Evolutionary conservation across 371 early-diverging fungal genomes (phyloP), one percentile per base, ranked within the genome.

Genomic region (Chytridium lagenaria): DNA sequence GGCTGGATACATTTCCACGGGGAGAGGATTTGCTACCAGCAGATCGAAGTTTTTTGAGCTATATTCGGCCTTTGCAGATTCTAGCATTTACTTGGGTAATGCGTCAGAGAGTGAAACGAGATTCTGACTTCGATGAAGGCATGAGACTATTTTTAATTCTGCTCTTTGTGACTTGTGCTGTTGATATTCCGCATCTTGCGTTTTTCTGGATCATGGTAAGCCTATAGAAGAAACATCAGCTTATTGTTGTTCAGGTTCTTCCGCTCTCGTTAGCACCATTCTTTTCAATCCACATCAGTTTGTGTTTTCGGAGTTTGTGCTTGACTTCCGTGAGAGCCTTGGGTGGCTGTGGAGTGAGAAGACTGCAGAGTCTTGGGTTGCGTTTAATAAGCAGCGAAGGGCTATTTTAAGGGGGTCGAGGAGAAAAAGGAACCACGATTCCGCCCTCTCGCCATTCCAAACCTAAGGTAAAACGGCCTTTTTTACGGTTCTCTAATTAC

Each of bases 201-300:
- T 94, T 94, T 80, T 94, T 95, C 71, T 94, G 95, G 94, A 85
- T 94, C 49, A 93, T 92, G 16, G 91, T n/a, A n/a, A n/a, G n/a
- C n/a, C n/a, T n/a, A n/a, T n/a, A n/a, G n/a, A n/a, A n/a, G n/a
- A n/a, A n/a, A n/a, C n/a, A n/a, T n/a, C n/a, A n/a, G n/a, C n/a
- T n/a, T n/a, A n/a, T n/a, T n/a, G n/a, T n/a, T n/a, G n/a, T n/a
- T n/a, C 31, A 76, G 76, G 76, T 72, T 19, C 68, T 71, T 15
- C 78, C 78, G 3, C 68, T 78, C 36, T 37, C 59, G 26, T 30
- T 78, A 3, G 66, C 75, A 19, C 78, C 78, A 55, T 78, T 75
- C 51, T 50, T 78, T 78, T 74, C 69, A 78, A 78, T 52, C 78
- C 78, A 1, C 78, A 78, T 44, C 78, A 78, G 69, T 78, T 78